Evolutionary conservation across 2,329 filamentous ascomycete genomes (phyloP), one percentile per base, ranked within the genome.

Genomic region (Diaporthe capsici): DNA sequence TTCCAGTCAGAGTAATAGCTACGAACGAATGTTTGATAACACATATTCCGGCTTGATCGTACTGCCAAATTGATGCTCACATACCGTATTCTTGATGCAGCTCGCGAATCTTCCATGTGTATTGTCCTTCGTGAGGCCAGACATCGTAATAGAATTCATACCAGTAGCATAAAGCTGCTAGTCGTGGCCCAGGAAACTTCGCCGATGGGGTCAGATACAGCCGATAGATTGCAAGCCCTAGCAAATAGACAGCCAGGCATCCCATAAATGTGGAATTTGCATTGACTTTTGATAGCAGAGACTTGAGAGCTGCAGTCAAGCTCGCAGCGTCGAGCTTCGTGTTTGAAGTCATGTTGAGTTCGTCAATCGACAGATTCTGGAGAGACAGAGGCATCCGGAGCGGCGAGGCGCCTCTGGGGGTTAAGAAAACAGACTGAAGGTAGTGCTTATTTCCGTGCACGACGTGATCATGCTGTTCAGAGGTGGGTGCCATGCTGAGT

Each of bases 61-160:
- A 4, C 17, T 47, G 44, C 28, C 20, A 37, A 1, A n/a, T 2
- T 39, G 13, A 17, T 20, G 44, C 20, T 42, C 51, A 25, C 39
- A 28, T 72, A 51, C 51, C 70, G 4, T 72, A 72, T 53, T 42
- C 20, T 13, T 60, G 31, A 22, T 72, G 70, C 1, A 72, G 55
- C 1, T 72, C 13, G 15, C 57, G 55, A 39, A 61, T 72, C 55
- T 72, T 51, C 70, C 70, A 72, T 3, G 42, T 51, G 25, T 72
- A 72, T 4, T 39, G 39, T 22, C 55, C 55, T 39, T 72, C 42
- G 20, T 72, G 34, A 8, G 70, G 70, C 55, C 55, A 72, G 15
- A 61, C 55, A 25, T 72, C 70, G 22, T 72, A 61, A 22, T 72
- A 72, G 4, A 72, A 72, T 15, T 61, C 55, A 22, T 72, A 72